These are phyloP conservation scores for Staphylotrichum longicolle DNA, from an alignment of 495 filamentous ascomycete genomes.

Conservation along the genomic window DNA sequence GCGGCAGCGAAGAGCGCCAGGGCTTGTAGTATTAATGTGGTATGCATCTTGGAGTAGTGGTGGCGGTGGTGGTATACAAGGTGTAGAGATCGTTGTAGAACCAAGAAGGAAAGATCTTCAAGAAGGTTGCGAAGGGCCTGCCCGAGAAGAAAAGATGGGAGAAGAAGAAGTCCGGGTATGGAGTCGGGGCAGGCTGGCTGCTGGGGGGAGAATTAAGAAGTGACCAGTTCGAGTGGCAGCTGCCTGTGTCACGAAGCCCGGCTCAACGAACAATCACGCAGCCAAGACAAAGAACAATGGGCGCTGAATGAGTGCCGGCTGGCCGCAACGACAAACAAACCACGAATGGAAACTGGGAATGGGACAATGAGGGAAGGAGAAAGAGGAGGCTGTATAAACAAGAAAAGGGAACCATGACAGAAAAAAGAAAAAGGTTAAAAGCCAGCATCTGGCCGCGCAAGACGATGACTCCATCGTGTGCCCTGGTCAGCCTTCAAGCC, in stretches of 20 bases:
- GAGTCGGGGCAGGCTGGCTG: conserved; percentile 5
- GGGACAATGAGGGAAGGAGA: background rate
- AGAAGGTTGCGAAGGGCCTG: conserved; percentile 8
- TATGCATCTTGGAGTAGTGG: conserved; percentile 24
- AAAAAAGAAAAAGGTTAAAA: background rate
- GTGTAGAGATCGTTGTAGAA: conserved; percentile 1
- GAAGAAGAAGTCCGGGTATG: background rate
- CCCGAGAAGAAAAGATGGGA: conserved; percentile 11
- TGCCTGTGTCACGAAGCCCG: conserved; percentile 1
- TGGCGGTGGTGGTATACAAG: background rate
- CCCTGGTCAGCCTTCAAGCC: background rate
- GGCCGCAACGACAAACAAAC: conserved; percentile 1
- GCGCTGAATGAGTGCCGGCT: no score
- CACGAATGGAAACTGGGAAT: conserved; percentile 7
- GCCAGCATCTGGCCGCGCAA: background rate
- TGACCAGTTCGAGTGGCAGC: conserved; percentile 3
- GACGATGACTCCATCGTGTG: conserved; percentile 9
- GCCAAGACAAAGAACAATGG: conserved; percentile 3
- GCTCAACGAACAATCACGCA: background rate
- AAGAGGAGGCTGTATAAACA: conserved; percentile 7
- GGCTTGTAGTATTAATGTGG: conserved; percentile 19
- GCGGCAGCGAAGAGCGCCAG: conserved; percentile 18
- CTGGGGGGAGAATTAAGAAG: background rate
- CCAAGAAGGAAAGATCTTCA: background rate
- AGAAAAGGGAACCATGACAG: conserved; percentile 11